Evolutionary conservation across 805 yeast species (phyloP).

Genomic region (Yamadazyma nakazawae): DNA sequence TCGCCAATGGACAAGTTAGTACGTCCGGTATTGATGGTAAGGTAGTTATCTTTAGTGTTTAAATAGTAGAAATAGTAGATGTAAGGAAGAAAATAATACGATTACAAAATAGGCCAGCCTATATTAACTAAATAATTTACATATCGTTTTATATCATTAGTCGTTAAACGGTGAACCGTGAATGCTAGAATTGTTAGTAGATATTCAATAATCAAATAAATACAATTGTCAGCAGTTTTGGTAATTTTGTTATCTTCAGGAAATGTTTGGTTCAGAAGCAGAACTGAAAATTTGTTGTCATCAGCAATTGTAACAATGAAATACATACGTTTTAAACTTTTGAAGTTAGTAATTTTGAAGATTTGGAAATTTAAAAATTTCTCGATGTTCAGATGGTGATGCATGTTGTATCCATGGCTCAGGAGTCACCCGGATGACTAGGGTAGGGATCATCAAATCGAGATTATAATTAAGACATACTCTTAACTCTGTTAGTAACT

Average conservation of each 20-base stretch:
- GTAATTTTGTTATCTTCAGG: constrained; percentile 70
- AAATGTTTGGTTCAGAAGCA: constrained; percentile 81
- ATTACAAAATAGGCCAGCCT: neutral
- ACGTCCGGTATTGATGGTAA: constrained; percentile 89
- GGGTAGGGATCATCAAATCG: constrained; percentile 27
- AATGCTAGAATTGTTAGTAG: neutral
- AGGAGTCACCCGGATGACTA: constrained; percentile 52
- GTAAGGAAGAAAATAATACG: neutral
- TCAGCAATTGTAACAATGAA: constrained; percentile 35
- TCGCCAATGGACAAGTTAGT: constrained; percentile 47
- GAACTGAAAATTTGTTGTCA: constrained; percentile 80
- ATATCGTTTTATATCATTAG: neutral
- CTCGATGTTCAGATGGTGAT: constrained; percentile 83
- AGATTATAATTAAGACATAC: constrained; percentile 4
- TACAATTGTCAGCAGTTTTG: constrained; percentile 45
- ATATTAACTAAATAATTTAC: neutral
- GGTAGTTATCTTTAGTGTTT: constrained; percentile 63
- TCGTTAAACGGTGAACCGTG: neutral
- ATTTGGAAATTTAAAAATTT: neutral
- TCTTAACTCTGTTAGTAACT: constrained; percentile 5
- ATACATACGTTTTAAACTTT: constrained; percentile 5
- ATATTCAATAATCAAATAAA: neutral
- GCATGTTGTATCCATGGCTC: constrained; percentile 89
- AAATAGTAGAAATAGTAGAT: constrained; percentile 1
- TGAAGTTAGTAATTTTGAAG: constrained; percentile 5